These are phyloP conservation scores for Ophiorrhiza pumila DNA, from an alignment of 257 asterid species.

Conservation along the genomic window DNA sequence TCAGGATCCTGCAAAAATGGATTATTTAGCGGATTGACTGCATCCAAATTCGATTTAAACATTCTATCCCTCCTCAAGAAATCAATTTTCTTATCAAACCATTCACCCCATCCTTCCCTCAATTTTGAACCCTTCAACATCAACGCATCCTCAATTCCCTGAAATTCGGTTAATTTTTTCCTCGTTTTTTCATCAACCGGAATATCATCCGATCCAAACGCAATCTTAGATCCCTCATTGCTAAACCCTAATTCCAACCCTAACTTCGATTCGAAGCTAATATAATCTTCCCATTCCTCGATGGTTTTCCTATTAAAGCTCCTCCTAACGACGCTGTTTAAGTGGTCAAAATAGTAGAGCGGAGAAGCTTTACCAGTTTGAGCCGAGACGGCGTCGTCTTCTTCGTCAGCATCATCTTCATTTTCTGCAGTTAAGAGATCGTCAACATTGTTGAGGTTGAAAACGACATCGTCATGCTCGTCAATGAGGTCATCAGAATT, in stretches of 20 bases:
- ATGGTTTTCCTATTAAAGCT: constrained; percentile 65
- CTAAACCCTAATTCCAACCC: constrained; percentile 57
- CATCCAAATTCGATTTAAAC: constrained; percentile 80
- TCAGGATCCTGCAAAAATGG: constrained; percentile 92
- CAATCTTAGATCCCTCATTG: constrained; percentile 32
- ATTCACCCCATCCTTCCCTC: constrained; percentile 98
- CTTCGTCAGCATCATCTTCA: constrained; percentile 28
- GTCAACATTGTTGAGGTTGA: constrained; percentile 43
- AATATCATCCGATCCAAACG: constrained; percentile 81
- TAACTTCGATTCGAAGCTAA: constrained; percentile 55
- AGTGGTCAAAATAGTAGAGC: constrained; percentile 59
- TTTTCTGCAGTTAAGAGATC: constrained; percentile 55
- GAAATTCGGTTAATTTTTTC: constrained; percentile 50
- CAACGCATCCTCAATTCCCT: constrained; percentile 69
- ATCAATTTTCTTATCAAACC: constrained; percentile 94
- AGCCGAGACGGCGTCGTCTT: constrained; percentile 19
- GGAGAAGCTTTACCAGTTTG: constrained; percentile 35
- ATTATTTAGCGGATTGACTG: constrained; percentile 71
- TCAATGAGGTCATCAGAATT: constrained; percentile 88
- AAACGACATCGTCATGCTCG: constrained; percentile 67
- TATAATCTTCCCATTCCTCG: constrained; percentile 94
- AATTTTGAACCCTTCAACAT: constrained; percentile 79
- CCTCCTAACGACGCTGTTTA: constrained; percentile 66
- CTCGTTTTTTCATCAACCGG: constrained; percentile 71
- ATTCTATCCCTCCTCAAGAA: constrained; percentile 81